Conservation (phyloP, 148 eudicot species). For the Rheum nobile region DNA sequence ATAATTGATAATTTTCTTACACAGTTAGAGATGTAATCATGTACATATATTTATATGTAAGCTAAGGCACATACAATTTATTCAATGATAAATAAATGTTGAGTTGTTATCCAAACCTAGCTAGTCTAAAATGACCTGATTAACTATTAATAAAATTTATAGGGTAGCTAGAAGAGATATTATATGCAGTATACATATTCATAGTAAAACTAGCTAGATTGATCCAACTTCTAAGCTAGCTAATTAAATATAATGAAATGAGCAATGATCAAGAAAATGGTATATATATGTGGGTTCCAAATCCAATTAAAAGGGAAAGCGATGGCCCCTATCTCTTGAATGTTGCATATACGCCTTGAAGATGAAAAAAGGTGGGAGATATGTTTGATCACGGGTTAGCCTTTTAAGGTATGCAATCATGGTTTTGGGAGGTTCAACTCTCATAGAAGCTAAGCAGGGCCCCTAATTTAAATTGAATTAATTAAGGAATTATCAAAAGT, state of each 20-base stretch:
- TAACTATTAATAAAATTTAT: too few species aligned
- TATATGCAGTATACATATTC: too few species aligned
- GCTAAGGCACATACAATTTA: too few species aligned
- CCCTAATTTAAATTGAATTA: not conserved
- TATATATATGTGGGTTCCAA: not conserved
- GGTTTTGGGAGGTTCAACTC: not conserved
- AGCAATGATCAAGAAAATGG: not conserved
- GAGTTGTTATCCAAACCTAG: too few species aligned
- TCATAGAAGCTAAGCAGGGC: not conserved
- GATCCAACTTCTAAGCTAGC: too few species aligned
- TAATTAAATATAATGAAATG: not conserved
- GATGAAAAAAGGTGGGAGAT: slow-evolving; percentile 1
- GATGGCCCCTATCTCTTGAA: not conserved
- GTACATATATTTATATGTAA: too few species aligned
- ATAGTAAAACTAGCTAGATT: too few species aligned
- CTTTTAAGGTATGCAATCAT: slow-evolving; percentile 4
- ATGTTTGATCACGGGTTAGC: slow-evolving; percentile 17
- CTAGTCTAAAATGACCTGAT: too few species aligned
- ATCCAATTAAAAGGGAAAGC: not conserved
- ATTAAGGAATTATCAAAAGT: not conserved
- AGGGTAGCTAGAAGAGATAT: too few species aligned
- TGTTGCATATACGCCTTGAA: not conserved
- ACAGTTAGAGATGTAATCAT: too few species aligned
- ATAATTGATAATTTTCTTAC: too few species aligned
- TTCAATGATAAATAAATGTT: too few species aligned